Evolutionary conservation across 768 basidiomycete genomes (phyloP), one percentile per base, ranked within the genome.

Genomic region (Termitomyces sp.): DNA sequence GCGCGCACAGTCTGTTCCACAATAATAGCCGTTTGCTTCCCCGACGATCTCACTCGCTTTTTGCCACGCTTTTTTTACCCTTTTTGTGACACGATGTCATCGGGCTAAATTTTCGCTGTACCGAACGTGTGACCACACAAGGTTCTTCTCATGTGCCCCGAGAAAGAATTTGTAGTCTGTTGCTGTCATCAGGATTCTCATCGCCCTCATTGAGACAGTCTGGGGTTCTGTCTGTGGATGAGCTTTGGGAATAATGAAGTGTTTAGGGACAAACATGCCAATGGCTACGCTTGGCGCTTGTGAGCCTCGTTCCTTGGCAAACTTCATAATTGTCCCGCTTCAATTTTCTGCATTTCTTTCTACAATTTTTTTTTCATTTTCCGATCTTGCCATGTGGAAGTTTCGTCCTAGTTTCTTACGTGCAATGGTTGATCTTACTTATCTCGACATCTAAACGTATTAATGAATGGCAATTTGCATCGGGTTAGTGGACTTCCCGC

Each of bases 41-140:
- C 50, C 50, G 55, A 56, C 49, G 41, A 56, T 51, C 37, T 56
- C 49, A 50, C 4, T 19, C 19, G 33, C 40, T 23, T n/a, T 33
- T 40, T 45, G 23, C 43, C 50, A 51, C 55, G 49, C 37, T 35
- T 44, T 56, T 46, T 37, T 50, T 9, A 19, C 17, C 26, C 40
- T 30, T 49, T 42, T 51, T 51, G 54, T 45, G 43, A 43, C 42
- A 51, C 55, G 55, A 57, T 53, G 44, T 46, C 51, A 57, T 53
- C 55, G 55, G 55, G 43, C 28, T 44, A 56, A 56, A 56, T 44
- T 56, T 56, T 56, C 44, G 49, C 50, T 56, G 49, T 45, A 46
- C 23, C 49, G 43, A 56, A 50, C 42, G 42, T 55, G 21, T 37
- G 35, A 17, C 9, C 26, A 40, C 37, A 38, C 37, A 23, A 10